Conservation (phyloP, 768 basidiomycete species). For the Collybiopsis luxurians region DNA sequence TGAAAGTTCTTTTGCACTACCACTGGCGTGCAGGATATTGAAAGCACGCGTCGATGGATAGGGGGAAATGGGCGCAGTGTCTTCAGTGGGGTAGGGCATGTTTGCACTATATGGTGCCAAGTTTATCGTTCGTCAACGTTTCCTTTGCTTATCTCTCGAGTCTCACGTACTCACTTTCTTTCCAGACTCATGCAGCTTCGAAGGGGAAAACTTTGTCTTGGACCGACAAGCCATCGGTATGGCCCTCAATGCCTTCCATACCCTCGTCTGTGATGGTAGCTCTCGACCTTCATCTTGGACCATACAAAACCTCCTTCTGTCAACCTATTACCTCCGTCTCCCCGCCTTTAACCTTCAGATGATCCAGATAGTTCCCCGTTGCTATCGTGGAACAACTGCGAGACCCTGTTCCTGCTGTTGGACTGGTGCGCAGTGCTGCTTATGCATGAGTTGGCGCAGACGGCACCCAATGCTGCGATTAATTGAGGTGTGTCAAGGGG, state of each 20-base stretch:
- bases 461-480: constrained; percentile 49
- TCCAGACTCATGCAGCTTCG: constrained; percentile 55
- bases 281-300: not conserved
- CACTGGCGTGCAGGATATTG: constrained; percentile 51
- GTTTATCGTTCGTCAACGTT: constrained; percentile 49
- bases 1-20: constrained; percentile 62
- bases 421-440: constrained; percentile 66
- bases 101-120: constrained; percentile 68
- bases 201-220: constrained; percentile 79
- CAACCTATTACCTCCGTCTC: constrained; percentile 54
- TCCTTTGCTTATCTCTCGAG: not conserved
- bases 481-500: constrained; percentile 60
- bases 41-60: constrained; percentile 65
- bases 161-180: constrained; percentile 1
- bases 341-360: constrained; percentile 25
- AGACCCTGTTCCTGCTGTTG: constrained; percentile 44
- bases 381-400: constrained; percentile 34
- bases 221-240: constrained; percentile 73
- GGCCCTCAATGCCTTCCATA: constrained; percentile 57
- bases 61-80: constrained; percentile 78
- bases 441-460: constrained; percentile 43
- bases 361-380: too few species aligned
- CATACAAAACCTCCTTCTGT: constrained; percentile 37
- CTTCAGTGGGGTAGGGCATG: constrained; percentile 60
- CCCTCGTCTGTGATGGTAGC: constrained; percentile 15